Percentiles rank a stretch among this genome's conserved stretches.
These are phyloP conservation scores for Solanum ossicruentum DNA, from an alignment of 257 asterid genomes.

Conservation along the genomic window DNA sequence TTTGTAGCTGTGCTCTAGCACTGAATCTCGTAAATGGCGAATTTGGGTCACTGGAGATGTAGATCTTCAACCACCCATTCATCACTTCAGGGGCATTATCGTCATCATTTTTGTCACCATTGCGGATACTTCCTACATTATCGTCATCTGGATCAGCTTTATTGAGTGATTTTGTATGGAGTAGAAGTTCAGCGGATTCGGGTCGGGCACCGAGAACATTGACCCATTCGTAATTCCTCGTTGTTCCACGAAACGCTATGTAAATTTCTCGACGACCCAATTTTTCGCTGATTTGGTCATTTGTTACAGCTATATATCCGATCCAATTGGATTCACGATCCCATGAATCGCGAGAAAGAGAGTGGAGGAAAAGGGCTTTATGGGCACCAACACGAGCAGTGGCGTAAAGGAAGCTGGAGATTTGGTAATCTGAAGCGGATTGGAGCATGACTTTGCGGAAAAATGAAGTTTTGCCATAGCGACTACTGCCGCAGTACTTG, in stretches of 20 bases:
- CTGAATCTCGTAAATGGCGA: conserved; percentile 58
- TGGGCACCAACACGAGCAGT: conserved; percentile 42
- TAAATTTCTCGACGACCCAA: conserved; percentile 1
- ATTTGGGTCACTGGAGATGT: conserved; percentile 45
- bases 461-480: conserved; percentile 67
- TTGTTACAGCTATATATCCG: background rate
- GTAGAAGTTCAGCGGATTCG: conserved; percentile 33
- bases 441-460: conserved; percentile 52
- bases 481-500: conserved; percentile 66
- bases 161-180: conserved; percentile 5
- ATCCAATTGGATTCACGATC: conserved; percentile 88
- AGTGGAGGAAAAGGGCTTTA: conserved; percentile 47
- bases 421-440: conserved; percentile 33
- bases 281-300: background rate
- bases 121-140: background rate
- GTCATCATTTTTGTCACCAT: background rate
- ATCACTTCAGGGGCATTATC: conserved; percentile 38
- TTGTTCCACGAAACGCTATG: conserved; percentile 4
- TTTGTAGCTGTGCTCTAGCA: conserved; percentile 47
- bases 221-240: conserved; percentile 1
- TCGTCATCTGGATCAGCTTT: background rate
- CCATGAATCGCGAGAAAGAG: conserved; percentile 63
- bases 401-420: conserved; percentile 51
- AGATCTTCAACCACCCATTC: conserved; percentile 67
- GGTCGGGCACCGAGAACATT: conserved; percentile 24